Evolutionary conservation across 2,329 filamentous ascomycete species (phyloP), one percentile per base, ranked within the genome.

Genomic region (Diplodia sapinea): DNA sequence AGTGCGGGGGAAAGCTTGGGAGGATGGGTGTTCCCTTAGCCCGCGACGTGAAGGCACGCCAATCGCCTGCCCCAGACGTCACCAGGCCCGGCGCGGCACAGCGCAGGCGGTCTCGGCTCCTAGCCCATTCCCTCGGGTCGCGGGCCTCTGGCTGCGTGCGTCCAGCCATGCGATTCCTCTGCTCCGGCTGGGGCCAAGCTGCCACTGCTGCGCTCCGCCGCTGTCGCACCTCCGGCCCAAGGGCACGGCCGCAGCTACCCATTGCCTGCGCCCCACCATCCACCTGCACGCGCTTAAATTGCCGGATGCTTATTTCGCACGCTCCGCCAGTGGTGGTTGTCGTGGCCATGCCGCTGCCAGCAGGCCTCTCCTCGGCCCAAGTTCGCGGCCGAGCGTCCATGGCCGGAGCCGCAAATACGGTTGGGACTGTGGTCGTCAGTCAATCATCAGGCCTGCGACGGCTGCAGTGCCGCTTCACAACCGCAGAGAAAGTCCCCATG

Each of bases 1-100:
- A 65, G 62, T 65, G 62, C 62, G 62, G 62, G 62, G 62, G 62
- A 65, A 23, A 40, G 43, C 50, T 54, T 65, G 62, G 62, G 36
- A 50, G 20, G 50, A 55, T 54, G 50, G 15, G 62, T 50, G 26
- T 55, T 65, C 62, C 62, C 62, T 65, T 65, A 65, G 62, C 62
- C 62, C 62, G 62, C 50, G 62, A 63, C 29, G 13, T 26, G 43
- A 49, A 51, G 43, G 29, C 43, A 38, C 47, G 59, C 43, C 59
- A 63, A 63, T 63, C 59, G 26, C 54, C 40, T 63, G 43, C 59
- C 59, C 59, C 17, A 51, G 59, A 63, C 59, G 59, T 63, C 59
- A 51, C 43, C 54, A 36, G 56, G 43, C 40, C 59, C 59, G 59
- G 59, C 59, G 59, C 59, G 59, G 59, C 59, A 20, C 59, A 51